Base-by-base conservation (phyloP, 306 rosid species). In the Aeschynomene evenia region DNA sequence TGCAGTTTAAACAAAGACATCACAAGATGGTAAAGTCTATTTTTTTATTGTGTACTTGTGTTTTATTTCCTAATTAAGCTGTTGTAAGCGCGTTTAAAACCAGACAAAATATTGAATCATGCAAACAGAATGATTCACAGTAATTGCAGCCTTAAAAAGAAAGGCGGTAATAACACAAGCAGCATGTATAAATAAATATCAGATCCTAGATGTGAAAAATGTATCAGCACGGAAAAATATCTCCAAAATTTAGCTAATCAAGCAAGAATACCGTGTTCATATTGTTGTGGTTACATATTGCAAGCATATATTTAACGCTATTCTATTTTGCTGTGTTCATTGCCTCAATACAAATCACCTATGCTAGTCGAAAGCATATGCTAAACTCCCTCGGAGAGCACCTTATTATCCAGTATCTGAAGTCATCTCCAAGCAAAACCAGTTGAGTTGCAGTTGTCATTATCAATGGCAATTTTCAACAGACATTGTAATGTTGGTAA, bases 81-180 rank as follows among this genome's bases (percentile, higher is more conserved):
- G 51, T 26, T 48, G 13, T 24, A 46, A 74, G 63, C 76, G 69
- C 57, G 46, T 62, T 9, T 6, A 42, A 21, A 34, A 28, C 77
- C 37, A 24, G 57, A 71, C 6, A 20, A 49, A 46, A 36, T 15
- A 66, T 29, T 45, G 55, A 29, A 23, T 16, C 14, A 16, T 9
- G 39, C 42, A 26, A 4, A 40, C 24, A 20, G 33, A 68, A 14
- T 62, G 36, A 73, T 37, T 54, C 18, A 37, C 34, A 43, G 45
- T 14, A 16, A 43, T 21, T 49, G 48, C 48, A 34, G 19, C 53
- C 66, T 34, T 4, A 33, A 8, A 15, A 15, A 3, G 14, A 37
- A 23, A 7, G 43, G 34, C 46, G 4, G 36, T 13, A 66, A 21
- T 33, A 54, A 5, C 24, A 56, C 33, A 45, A 66, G 22, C 57